phyloP scores from a whole-genome alignment of 2,329 filamentous ascomycete species.

The Fusarium armeniacum region DNA sequence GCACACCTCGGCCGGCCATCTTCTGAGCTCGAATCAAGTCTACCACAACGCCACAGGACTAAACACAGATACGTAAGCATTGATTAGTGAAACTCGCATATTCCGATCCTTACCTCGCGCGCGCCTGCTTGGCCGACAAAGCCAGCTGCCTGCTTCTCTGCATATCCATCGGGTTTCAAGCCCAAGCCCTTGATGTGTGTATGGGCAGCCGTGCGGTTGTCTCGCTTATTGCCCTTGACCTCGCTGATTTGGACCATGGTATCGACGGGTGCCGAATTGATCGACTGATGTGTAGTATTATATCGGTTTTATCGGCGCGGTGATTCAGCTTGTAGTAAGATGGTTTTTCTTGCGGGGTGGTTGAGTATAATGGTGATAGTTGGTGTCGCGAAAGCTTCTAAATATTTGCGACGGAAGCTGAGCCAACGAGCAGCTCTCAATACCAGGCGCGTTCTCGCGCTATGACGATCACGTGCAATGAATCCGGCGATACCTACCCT shows the following conservation, averaged over 20 bases:
- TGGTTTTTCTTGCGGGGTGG: constrained; percentile 30
- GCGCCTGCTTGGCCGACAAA: constrained; percentile 92
- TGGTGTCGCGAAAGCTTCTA: constrained; percentile 46
- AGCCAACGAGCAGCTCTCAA: constrained; percentile 46
- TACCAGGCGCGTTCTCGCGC: constrained; percentile 49
- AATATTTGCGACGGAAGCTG: constrained; percentile 55
- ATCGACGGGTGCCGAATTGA: constrained; percentile 51
- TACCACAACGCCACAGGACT: constrained; percentile 96
- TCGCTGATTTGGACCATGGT: constrained; percentile 92
- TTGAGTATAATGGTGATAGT: constrained; percentile 32
- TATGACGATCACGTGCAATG: constrained; percentile 50
- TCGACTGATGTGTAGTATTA: constrained; percentile 20
- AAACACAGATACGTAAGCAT: constrained; percentile 43
- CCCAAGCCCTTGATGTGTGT: constrained; percentile 98
- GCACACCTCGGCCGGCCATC: constrained; percentile 94
- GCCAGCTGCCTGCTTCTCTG: constrained; percentile 82
- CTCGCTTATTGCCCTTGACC: constrained; percentile 93
- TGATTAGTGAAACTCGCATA: not conserved
- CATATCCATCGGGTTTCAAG: constrained; percentile 85
- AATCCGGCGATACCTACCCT: constrained; percentile 2
- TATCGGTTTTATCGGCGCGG: constrained; percentile 9
- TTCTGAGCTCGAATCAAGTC: constrained; percentile 96
- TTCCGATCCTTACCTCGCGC: constrained; percentile 77
- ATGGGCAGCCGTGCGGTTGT: constrained; percentile 95
- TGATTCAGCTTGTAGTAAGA: constrained; percentile 16